Percentiles rank a stretch among this genome's conserved stretches.
phyloP scores from a whole-genome alignment of 371 early-diverging fungal species.

The Syncephalis fuscata region DNA sequence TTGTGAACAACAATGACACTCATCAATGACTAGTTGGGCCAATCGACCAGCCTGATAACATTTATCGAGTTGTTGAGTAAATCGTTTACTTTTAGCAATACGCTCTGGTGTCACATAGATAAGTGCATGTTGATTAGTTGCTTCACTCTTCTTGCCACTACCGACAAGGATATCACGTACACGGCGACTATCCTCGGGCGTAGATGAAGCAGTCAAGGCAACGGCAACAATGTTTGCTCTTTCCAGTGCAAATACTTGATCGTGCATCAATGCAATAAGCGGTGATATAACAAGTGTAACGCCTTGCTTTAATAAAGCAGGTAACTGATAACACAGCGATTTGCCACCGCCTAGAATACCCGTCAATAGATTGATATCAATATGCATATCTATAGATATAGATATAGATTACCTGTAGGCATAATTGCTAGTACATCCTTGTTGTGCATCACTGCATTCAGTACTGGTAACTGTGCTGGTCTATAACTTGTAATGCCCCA shows the following conservation, averaged over 20 bases:
- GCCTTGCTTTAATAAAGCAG: constrained; percentile 72
- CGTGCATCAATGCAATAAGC: constrained; percentile 91
- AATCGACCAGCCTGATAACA: not conserved
- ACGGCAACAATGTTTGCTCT: constrained; percentile 57
- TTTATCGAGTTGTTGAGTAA: not conserved
- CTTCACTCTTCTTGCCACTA: constrained; percentile 17
- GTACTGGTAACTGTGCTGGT: constrained; percentile 84
- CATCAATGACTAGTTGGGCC: not conserved
- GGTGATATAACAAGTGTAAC: constrained; percentile 97
- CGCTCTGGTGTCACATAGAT: constrained; percentile 93
- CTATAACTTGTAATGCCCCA: constrained; percentile 37
- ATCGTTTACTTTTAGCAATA: not conserved
- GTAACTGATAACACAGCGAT: constrained; percentile 95
- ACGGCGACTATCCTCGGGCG: constrained; percentile 26
- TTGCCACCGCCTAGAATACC: constrained; percentile 83
- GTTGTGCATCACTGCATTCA: constrained; percentile 74
- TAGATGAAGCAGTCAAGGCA: constrained; percentile 45
- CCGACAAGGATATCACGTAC: constrained; percentile 34
- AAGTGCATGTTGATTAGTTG: constrained; percentile 15
- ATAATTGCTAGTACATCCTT: constrained; percentile 96
- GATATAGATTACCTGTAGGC: constrained; percentile 65
- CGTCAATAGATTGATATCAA: too few relatives aligned
- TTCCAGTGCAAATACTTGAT: constrained; percentile 84
- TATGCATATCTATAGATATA: too few relatives aligned
- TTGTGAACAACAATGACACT: not conserved